Evolutionary conservation across 441 rosid species (phyloP).

Genomic region (Mallotus japonicus): DNA sequence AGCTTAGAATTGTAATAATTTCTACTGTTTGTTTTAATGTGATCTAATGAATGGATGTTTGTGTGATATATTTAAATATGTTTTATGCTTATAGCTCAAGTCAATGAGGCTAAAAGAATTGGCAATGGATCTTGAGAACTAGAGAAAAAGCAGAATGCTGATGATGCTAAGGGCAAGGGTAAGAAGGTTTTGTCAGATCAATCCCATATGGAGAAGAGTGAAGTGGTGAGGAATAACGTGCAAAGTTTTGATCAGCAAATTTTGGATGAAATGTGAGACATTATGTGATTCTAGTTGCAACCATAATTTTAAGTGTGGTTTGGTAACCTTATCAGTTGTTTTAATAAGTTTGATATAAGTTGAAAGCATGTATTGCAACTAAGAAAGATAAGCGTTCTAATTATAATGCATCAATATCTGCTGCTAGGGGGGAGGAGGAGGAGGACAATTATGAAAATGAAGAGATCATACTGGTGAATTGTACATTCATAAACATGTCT

Average conservation of each 20-base stretch:
- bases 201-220: neutral
- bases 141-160: slow-evolving; percentile 45
- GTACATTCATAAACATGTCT: neutral
- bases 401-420: slow-evolving; percentile 45
- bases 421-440: slow-evolving; percentile 30
- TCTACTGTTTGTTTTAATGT: neutral
- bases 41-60: neutral
- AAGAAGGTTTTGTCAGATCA: slow-evolving; percentile 35
- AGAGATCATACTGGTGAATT: slow-evolving; percentile 61
- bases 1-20: neutral
- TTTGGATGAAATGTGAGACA: slow-evolving; percentile 59
- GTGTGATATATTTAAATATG: slow-evolving; percentile 3
- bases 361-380: slow-evolving; percentile 63
- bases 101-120: slow-evolving; percentile 76
- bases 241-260: slow-evolving; percentile 35
- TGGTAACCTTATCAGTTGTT: slow-evolving; percentile 17
- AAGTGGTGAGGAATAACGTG: neutral
- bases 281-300: neutral
- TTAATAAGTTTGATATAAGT: slow-evolving; percentile 42
- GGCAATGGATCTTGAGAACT: slow-evolving; percentile 64
- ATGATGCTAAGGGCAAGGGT: slow-evolving; percentile 36
- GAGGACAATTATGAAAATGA: slow-evolving; percentile 50
- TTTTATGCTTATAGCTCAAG: slow-evolving; percentile 50
- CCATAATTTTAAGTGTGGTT: slow-evolving; percentile 17
- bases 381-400: slow-evolving; percentile 50